Conservation (phyloP, 306 rosid genomes). For the Sicyos baderoa region DNA sequence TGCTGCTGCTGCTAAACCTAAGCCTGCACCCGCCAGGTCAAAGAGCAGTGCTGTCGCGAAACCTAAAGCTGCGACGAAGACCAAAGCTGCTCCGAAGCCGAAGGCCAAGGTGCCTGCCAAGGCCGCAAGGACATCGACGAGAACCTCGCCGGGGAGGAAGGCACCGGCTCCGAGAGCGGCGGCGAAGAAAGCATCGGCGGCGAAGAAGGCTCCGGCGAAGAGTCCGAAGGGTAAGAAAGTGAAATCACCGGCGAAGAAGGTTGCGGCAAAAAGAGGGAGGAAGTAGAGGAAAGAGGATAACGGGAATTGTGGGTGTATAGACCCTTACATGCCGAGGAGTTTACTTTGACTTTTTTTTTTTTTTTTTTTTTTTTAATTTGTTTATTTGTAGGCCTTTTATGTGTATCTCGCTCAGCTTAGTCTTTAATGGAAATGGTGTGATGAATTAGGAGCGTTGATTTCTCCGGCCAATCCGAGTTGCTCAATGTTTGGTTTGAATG, state of each 20-base stretch:
- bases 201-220: constrained; percentile 43
- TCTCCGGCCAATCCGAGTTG: not conserved
- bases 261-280: constrained; percentile 38
- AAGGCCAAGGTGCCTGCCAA: constrained; percentile 47
- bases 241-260: constrained; percentile 51
- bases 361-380: constrained; percentile 22
- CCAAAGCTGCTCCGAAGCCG: constrained; percentile 32
- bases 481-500: too few relatives aligned
- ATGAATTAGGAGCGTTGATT: constrained; percentile 6
- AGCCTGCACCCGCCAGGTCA: constrained; percentile 21
- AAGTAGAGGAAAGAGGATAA: constrained; percentile 28
- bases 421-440: constrained; percentile 11
- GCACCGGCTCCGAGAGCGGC: constrained; percentile 36
- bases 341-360: constrained; percentile 19
- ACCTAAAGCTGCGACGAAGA: constrained; percentile 30
- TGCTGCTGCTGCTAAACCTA: constrained; percentile 17
- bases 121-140: constrained; percentile 54
- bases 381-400: constrained; percentile 11
- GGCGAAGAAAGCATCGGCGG: constrained; percentile 34
- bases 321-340: constrained; percentile 14
- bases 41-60: constrained; percentile 31
- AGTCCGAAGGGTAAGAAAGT: constrained; percentile 37
- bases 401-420: constrained; percentile 16
- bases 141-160: constrained; percentile 57
- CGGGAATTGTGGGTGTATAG: constrained; percentile 28